Evolutionary conservation across 164 flowering plant species (phyloP).

Genomic region (Aristolochia fimbriata): DNA sequence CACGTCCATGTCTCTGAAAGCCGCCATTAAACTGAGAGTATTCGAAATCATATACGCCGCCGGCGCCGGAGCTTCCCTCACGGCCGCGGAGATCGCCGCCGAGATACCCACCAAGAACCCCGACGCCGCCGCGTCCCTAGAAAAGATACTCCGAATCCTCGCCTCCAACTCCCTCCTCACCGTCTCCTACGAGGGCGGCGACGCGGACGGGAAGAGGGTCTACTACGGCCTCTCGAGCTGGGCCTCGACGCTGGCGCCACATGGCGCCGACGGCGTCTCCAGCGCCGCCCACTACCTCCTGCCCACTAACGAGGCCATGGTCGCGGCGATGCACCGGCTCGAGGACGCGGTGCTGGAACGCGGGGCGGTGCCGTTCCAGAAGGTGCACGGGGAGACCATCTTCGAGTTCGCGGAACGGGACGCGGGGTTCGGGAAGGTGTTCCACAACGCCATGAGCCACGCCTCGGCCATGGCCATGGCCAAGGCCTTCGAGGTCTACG

Average conservation of each 20-base stretch:
- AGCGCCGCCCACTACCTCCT: background rate
- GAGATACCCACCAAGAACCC: conserved; percentile 10
- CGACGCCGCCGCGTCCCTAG: conserved; percentile 4
- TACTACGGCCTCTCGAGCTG: conserved; percentile 7
- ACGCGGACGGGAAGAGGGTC: too few relatives aligned
- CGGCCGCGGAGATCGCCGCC: conserved; percentile 5
- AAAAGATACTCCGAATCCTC: conserved; percentile 14
- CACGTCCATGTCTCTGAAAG: background rate
- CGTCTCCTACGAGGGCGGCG: background rate
- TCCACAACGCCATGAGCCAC: conserved; percentile 3
- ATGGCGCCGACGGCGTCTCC: background rate
- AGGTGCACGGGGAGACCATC: background rate
- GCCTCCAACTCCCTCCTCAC: conserved; percentile 8
- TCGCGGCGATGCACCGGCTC: background rate
- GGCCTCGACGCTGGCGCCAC: background rate
- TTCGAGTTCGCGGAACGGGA: background rate
- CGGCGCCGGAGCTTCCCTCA: conserved; percentile 5
- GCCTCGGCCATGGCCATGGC: conserved; percentile 9
- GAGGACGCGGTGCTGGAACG: conserved; percentile 3
- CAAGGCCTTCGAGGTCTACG: conserved; percentile 19
- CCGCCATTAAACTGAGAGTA: conserved; percentile 1
- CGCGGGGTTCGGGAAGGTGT: background rate
- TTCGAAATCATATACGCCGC: conserved; percentile 6
- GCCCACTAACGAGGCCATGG: background rate
- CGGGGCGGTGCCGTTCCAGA: conserved; percentile 1